Percentiles rank a stretch among this genome's conserved stretches.
Conservation (phyloP, 106 monocot species). For the Apostasia shenzhenica region DNA sequence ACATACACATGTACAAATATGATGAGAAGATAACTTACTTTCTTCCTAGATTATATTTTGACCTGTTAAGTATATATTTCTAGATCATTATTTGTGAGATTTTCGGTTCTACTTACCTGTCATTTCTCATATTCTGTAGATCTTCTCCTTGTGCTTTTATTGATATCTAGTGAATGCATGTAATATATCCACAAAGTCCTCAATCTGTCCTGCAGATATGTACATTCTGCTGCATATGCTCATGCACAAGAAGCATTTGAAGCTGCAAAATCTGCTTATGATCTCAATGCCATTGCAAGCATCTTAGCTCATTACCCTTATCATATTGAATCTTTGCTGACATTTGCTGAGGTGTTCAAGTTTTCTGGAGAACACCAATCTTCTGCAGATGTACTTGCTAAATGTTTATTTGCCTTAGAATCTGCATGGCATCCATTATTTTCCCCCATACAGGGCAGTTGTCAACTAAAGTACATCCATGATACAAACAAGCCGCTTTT, state of each 20-base stretch:
- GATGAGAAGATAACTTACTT: too few relatives aligned
- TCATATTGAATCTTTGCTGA: conserved; percentile 84
- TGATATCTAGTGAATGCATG: too few relatives aligned
- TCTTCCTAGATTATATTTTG: too few relatives aligned
- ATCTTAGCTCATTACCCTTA: conserved; percentile 67
- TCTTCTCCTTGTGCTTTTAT: background rate
- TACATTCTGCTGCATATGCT: conserved; percentile 46
- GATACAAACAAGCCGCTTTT: conserved; percentile 86
- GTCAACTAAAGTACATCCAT: conserved; percentile 63
- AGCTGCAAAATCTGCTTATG: conserved; percentile 72
- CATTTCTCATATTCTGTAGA: background rate
- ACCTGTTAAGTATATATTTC: too few relatives aligned
- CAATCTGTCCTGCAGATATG: conserved; percentile 41
- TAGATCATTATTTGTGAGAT: too few relatives aligned
- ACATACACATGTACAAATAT: too few relatives aligned
- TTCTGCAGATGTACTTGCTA: conserved; percentile 74
- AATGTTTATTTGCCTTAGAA: conserved; percentile 85
- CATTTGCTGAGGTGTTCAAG: conserved; percentile 89
- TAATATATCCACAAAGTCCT: background rate
- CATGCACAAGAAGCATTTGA: conserved; percentile 84
- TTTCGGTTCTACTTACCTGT: too few relatives aligned
- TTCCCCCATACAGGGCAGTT: conserved; percentile 52
- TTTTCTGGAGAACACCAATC: conserved; percentile 96
- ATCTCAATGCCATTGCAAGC: conserved; percentile 77
- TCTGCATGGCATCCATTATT: conserved; percentile 95